phyloP scores from a whole-genome alignment of 2,329 filamentous ascomycete genomes.

The Didymella arachidicola region DNA sequence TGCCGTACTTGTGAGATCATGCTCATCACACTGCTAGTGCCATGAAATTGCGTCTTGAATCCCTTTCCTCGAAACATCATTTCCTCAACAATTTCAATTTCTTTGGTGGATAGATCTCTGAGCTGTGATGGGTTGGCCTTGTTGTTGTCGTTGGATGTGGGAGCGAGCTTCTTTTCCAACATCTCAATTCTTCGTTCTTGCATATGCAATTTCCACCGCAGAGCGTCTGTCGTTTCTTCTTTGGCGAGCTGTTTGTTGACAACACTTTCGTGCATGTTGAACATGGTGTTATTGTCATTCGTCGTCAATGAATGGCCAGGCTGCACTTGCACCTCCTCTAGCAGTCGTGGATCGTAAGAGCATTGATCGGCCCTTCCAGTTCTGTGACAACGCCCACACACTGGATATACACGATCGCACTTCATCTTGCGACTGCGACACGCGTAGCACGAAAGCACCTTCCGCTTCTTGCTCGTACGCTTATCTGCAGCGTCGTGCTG shows the following conservation, averaged over 20 bases:
- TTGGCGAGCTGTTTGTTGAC: conserved; percentile 8
- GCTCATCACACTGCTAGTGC: conserved; percentile 52
- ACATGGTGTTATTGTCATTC: conserved; percentile 11
- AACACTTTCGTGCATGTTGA: conserved; percentile 12
- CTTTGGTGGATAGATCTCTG: conserved; percentile 22
- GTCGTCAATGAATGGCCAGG: conserved; percentile 8
- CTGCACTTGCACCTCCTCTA: conserved; percentile 38
- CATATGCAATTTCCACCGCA: conserved; percentile 40
- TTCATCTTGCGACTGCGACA: conserved; percentile 58
- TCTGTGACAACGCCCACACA: conserved; percentile 55
- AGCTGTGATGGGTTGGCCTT: conserved; percentile 26
- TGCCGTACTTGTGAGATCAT: conserved; percentile 44
- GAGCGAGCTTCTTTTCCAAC: conserved; percentile 42
- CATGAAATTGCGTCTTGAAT: conserved; percentile 57
- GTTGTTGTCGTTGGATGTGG: conserved; percentile 29
- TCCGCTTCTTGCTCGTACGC: conserved; percentile 52
- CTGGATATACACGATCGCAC: conserved; percentile 56
- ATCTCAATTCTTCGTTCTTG: conserved; percentile 45
- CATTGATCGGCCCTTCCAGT: conserved; percentile 54
- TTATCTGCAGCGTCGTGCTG: conserved; percentile 47
- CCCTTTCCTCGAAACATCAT: conserved; percentile 54
- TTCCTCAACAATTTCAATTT: conserved; percentile 42
- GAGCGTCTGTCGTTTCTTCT: conserved; percentile 25
- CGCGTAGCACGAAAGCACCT: conserved; percentile 57
- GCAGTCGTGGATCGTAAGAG: conserved; percentile 50